These are phyloP conservation scores for Diutina rugosa DNA, from an alignment of 1,139 yeast species.

Conservation along the genomic window DNA sequence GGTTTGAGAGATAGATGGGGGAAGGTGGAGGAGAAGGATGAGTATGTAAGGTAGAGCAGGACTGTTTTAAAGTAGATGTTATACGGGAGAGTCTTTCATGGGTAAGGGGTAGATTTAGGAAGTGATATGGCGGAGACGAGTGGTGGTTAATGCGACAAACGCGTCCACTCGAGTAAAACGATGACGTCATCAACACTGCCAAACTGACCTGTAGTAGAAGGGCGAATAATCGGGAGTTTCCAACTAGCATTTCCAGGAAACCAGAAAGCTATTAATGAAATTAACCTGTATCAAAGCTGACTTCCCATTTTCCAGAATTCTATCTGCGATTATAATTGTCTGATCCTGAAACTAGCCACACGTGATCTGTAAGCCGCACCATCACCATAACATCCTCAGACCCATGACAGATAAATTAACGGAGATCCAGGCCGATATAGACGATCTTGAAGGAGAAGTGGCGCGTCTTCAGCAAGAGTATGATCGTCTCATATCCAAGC, in stretches of 20 bases:
- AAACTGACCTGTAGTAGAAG: too few species aligned
- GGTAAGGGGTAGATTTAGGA: background rate
- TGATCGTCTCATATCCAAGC: background rate
- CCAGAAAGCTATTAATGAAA: too few species aligned
- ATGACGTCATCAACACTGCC: background rate
- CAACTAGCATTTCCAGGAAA: too few species aligned
- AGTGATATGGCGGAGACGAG: background rate
- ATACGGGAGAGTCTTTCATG: background rate
- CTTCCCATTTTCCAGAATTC: too few species aligned
- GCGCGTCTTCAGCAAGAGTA: background rate
- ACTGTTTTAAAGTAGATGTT: too few species aligned
- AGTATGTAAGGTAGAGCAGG: background rate
- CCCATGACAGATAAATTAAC: background rate
- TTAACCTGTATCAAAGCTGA: too few species aligned
- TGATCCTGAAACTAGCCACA: background rate
- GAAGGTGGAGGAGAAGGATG: background rate
- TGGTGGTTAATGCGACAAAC: background rate
- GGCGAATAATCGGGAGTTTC: too few species aligned
- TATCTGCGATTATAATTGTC: background rate
- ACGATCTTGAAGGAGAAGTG: background rate
- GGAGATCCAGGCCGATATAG: background rate
- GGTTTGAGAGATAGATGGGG: background rate
- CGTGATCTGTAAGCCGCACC: background rate
- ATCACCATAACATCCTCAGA: background rate
- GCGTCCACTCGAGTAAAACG: background rate